Conservation (phyloP, 345 rosid genomes). For the Gossypium sturtianum region DNA sequence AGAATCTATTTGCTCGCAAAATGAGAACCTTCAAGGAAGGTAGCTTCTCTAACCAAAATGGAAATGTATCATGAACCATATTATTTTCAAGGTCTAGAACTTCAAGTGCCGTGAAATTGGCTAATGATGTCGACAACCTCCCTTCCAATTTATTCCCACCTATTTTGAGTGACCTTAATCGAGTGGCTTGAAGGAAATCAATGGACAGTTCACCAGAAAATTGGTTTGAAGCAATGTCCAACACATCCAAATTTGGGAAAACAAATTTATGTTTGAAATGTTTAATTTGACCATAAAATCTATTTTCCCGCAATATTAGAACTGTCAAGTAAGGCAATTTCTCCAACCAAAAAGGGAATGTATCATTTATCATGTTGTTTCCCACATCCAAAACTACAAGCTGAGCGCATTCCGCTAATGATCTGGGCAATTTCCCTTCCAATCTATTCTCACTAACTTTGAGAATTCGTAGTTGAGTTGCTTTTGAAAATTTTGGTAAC, state of each 20-base stretch:
- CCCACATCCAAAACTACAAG: neutral
- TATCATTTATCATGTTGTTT: neutral
- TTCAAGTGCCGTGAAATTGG: neutral
- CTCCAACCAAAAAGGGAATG: neutral
- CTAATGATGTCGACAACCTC: neutral
- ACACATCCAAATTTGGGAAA: neutral
- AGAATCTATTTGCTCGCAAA: neutral
- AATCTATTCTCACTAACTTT: too few relatives aligned
- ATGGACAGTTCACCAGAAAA: neutral
- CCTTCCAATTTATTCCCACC: neutral
- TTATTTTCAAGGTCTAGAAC: neutral
- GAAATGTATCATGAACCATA: neutral
- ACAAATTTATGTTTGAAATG: neutral
- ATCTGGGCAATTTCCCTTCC: too few relatives aligned
- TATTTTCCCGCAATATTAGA: neutral
- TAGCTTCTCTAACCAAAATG: neutral
- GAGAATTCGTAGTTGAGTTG: too few relatives aligned
- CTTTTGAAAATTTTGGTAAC: too few relatives aligned
- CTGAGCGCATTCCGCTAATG: neutral
- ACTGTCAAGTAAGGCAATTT: accelerated
- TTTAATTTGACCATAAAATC: neutral
- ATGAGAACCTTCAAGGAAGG: neutral
- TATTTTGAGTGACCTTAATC: neutral
- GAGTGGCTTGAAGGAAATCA: neutral
- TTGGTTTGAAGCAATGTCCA: neutral